Base-by-base conservation (phyloP, 805 yeast species). In the Candida nemodendra region DNA sequence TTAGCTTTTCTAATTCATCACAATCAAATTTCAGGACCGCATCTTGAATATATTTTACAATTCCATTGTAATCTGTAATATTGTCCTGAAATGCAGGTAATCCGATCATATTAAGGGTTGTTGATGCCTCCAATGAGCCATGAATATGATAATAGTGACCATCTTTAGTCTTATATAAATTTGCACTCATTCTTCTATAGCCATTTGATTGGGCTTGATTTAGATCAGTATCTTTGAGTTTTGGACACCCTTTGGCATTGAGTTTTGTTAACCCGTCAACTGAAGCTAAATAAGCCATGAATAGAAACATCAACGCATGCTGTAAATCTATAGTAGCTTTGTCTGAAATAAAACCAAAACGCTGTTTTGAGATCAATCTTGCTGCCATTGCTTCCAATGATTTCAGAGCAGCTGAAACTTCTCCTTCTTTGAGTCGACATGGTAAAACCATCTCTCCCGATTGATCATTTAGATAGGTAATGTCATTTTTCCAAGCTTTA, bases 161-260 rank as follows among this genome's bases (percentile, higher is more conserved):
- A 37, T 59, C 63, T 35, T 61, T 62, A 8, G 66, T 62, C 23
- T 48, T 44, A 42, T 62, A 62, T 21, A 62, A 47, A 34, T 62
- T 62, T 9, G 67, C 64, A 32, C 60, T 47, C 60, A 59, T 51
- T 32, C 63, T 45, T 34, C 67, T 48, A 35, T 62, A 62, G 1
- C 50, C 39, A 28, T 46, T 41, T 9, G 61, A 50, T 36, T 55
- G 61, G 3, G 59, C 60, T 14, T 43, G 43, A 28, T 42, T 42
- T 15, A 52, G 36, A 35, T 57, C 62, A 9, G 59, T 54, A 18
- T 48, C 50, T 32, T 44, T 45, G 47, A 40, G 48, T 42, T 39
- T 39, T 13, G 42, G 18, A n/a, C 21, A 38, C 23, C 40, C 50
- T 7, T 33, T 41, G 18, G 50, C 44, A 32, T 59, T 61, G 18